phyloP scores from a whole-genome alignment of 139 green algal species.

The Chlorella sp. region DNA sequence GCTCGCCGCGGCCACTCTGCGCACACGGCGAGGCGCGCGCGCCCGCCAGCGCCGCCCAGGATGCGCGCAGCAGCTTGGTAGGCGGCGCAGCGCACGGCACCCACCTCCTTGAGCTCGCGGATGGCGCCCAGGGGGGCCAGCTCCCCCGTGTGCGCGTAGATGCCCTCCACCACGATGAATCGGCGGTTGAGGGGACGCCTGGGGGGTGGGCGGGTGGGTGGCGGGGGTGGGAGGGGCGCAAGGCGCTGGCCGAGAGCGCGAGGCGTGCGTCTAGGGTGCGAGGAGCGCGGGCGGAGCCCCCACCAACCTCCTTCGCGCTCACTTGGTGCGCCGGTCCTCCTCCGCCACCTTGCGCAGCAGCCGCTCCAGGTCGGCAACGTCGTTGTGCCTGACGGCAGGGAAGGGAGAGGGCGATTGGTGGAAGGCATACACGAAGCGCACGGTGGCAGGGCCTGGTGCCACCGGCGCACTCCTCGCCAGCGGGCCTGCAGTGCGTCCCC shows the following conservation, averaged over 20 bases:
- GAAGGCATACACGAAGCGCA: conserved; percentile 81
- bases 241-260: too few species aligned
- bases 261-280: too few species aligned
- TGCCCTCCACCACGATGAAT: conserved; percentile 94
- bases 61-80: not conserved
- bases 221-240: too few species aligned
- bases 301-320: conserved; percentile 1
- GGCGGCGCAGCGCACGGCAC: too few species aligned
- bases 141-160: conserved; percentile 86
- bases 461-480: too few species aligned
- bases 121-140: conserved; percentile 85
- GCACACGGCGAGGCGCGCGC: too few species aligned
- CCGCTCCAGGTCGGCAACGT: conserved; percentile 84
- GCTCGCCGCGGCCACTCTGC: too few species aligned
- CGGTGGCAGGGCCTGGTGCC: conserved; percentile 54
- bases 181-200: conserved; percentile 84
- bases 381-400: conserved; percentile 92
- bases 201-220: too few species aligned
- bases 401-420: conserved; percentile 75
- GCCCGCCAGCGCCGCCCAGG: too few species aligned
- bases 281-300: too few species aligned
- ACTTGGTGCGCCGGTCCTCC: conserved; percentile 57
- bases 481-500: too few species aligned
- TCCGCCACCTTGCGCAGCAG: conserved; percentile 66
- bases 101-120: conserved; percentile 79